Evolutionary conservation across 331 rosid species (phyloP), one percentile per base, ranked within the genome.

Genomic region (Arachis monticola): DNA sequence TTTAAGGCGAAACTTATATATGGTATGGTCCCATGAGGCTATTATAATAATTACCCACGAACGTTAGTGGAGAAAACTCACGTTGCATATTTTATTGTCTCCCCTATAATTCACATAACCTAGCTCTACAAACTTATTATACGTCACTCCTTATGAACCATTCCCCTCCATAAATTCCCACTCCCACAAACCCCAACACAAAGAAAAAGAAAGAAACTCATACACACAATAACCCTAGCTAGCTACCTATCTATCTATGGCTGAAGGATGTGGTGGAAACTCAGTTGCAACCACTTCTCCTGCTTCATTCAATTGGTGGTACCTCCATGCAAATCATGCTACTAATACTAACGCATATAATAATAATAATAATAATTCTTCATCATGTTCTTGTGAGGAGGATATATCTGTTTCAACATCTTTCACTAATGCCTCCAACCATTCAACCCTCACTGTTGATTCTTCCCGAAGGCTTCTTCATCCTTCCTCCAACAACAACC

Each of bases 361-460:
- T n/a, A n/a, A n/a, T n/a, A n/a, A n/a, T n/a, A n/a, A n/a, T 31
- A 76, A 86, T n/a, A 76, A 86, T n/a, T 87, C 91, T 73, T 87
- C 86, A 62, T 85, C 92, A 66, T 38, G 41, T 38, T 85, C 87
- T 11, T 85, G 93, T 66, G 95, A 88, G 0, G 96, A 87, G 50
- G 93, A 93, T 64, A 86, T 91, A 57, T 93, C 97, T 0, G 83
- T 81, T 62, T 87, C 97, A 11, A 82, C 92, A 1, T 90, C 97
- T 30, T 87, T 90, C 77, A 92, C 92, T 22, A 92, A 90, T 78
- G 89, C 84, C 44, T 92, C 97, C 56, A 93, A 88, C 82, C 97
- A 90, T 74, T 93, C 98, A 0, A 84, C 72, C 55, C 88, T 91
- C 83, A 86, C 97, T 1, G 89, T 89, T 13, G 88, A 88, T 32